Conservation (phyloP, 768 basidiomycete species). For the Amanita fuliginea region DNA sequence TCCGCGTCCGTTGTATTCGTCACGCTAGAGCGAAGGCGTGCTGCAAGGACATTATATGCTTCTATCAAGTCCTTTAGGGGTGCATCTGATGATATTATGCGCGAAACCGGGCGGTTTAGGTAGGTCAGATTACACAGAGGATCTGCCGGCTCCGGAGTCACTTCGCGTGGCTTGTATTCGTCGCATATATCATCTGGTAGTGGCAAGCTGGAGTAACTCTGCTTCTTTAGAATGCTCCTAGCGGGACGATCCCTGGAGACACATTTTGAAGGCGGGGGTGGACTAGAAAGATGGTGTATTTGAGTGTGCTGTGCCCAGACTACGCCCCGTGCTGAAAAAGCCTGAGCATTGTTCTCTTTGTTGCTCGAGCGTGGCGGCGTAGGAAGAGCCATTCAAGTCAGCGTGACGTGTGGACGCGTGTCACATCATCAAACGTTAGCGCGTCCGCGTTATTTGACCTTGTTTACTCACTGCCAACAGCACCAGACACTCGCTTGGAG, state of each 20-base stretch:
- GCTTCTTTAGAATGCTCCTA: constrained; percentile 41
- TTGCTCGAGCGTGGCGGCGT: constrained; percentile 45
- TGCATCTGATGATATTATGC: constrained; percentile 39
- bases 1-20: constrained; percentile 37
- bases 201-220: constrained; percentile 21
- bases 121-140: constrained; percentile 55
- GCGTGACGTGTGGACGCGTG: background rate
- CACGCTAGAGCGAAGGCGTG: constrained; percentile 44
- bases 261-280: constrained; percentile 17
- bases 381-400: constrained; percentile 32
- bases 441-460: constrained; percentile 4
- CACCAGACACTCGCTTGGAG: background rate
- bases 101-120: constrained; percentile 51
- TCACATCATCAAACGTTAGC: background rate
- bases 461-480: background rate
- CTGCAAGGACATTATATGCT: constrained; percentile 61
- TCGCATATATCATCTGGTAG: constrained; percentile 17
- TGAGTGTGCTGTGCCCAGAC: constrained; percentile 43
- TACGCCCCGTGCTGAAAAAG: constrained; percentile 23
- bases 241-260: constrained; percentile 17
- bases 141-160: constrained; percentile 68
- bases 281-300: constrained; percentile 28
- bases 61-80: constrained; percentile 53
- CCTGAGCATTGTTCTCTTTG: constrained; percentile 30
- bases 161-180: constrained; percentile 38